Evolutionary conservation across 306 rosid species (phyloP).

Genomic region (Quercus agrifolia): DNA sequence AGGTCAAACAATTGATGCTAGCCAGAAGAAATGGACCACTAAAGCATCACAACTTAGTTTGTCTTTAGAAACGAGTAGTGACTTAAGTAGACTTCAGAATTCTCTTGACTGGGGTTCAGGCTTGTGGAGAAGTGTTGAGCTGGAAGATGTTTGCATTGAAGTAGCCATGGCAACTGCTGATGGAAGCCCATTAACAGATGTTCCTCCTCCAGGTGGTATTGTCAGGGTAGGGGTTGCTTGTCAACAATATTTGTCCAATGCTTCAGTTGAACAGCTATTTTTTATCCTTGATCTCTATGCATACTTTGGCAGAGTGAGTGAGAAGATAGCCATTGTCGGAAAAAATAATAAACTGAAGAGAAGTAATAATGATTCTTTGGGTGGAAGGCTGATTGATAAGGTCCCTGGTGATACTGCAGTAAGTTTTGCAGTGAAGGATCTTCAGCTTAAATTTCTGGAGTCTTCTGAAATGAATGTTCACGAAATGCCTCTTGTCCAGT

Average conservation of each 20-base stretch:
- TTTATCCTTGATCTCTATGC: conserved; percentile 85
- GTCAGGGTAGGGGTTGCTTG: conserved; percentile 90
- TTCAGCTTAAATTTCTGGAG: conserved; percentile 84
- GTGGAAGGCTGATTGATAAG: conserved; percentile 71
- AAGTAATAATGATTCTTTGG: conserved; percentile 25
- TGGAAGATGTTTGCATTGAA: conserved; percentile 72
- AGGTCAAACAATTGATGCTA: conserved; percentile 84
- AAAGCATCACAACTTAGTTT: conserved; percentile 67
- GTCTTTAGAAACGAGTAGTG: conserved; percentile 63
- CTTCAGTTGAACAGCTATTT: conserved; percentile 86
- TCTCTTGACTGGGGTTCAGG: conserved; percentile 53
- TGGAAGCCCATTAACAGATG: conserved; percentile 65
- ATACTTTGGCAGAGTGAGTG: conserved; percentile 78
- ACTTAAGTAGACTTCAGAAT: conserved; percentile 36
- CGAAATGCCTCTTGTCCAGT: conserved; percentile 85
- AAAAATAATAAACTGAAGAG: conserved; percentile 49
- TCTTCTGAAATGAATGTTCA: conserved; percentile 59
- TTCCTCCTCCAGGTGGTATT: conserved; percentile 94
- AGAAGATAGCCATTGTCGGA: conserved; percentile 64
- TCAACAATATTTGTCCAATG: conserved; percentile 70
- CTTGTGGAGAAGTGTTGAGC: conserved; percentile 89
- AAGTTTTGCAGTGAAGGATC: conserved; percentile 58
- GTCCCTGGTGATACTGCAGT: conserved; percentile 92
- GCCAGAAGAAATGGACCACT: conserved; percentile 81
- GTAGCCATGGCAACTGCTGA: conserved; percentile 95